Conservation (phyloP, 2,329 filamentous ascomycete genomes). For the Colletotrichum tofieldiae region DNA sequence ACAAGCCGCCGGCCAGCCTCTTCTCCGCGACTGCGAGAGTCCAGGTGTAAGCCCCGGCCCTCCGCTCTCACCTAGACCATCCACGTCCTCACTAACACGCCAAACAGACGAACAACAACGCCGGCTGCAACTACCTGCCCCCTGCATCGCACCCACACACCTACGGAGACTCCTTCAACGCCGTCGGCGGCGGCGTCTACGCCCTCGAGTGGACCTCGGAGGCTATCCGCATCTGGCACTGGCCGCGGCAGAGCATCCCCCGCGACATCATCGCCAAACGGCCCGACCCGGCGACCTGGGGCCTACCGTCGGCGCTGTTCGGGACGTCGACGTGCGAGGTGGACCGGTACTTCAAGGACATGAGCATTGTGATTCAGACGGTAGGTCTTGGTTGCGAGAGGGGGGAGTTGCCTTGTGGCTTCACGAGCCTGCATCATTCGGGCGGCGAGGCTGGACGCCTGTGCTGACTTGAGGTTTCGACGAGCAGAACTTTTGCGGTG, state of each 20-base stretch:
- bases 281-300: conserved; percentile 79
- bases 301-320: conserved; percentile 78
- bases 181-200: conserved; percentile 76
- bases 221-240: conserved; percentile 84
- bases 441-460: not conserved
- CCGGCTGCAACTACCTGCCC: conserved; percentile 63
- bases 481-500: conserved; percentile 79
- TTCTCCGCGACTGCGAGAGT: conserved; percentile 47
- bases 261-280: conserved; percentile 71
- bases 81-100: not conserved
- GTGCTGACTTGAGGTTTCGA: conserved; percentile 3
- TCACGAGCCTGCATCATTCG: not conserved
- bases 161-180: conserved; percentile 79
- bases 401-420: not conserved
- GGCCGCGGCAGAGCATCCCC: conserved; percentile 76
- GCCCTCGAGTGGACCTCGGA: conserved; percentile 79
- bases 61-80: not conserved
- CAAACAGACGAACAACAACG: conserved; percentile 48
- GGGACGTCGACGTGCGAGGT: conserved; percentile 77
- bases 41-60: conserved; percentile 34
- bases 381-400: conserved; percentile 49
- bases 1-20: conserved; percentile 33
- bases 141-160: conserved; percentile 59
- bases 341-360: conserved; percentile 74
- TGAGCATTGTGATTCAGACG: conserved; percentile 83